phyloP scores from a whole-genome alignment of 768 basidiomycete species.

The Lentinula sp. region DNA sequence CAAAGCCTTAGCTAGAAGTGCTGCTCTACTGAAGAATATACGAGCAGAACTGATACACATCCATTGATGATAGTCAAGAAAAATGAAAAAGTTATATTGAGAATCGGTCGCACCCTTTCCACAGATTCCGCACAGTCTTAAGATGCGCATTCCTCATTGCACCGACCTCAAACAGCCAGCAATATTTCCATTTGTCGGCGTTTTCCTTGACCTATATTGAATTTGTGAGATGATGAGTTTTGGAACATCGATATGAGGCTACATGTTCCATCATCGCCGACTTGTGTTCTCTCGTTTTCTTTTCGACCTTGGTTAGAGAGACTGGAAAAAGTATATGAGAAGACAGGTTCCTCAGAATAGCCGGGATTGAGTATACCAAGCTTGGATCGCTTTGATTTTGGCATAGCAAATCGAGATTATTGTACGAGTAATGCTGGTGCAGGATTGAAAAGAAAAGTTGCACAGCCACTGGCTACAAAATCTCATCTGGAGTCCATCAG shows the following conservation, averaged over 20 bases:
- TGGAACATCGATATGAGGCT: not conserved
- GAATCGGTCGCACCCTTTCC: constrained; percentile 72
- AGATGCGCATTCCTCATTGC: constrained; percentile 93
- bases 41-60: constrained; percentile 55
- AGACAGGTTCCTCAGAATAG: not conserved
- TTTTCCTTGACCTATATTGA: constrained; percentile 65
- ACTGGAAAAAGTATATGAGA: constrained; percentile 36
- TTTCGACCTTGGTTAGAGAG: constrained; percentile 88
- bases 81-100: not conserved
- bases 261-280: constrained; percentile 67
- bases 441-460: not conserved
- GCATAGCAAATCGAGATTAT: not conserved
- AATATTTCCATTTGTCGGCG: constrained; percentile 87
- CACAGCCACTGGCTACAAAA: not conserved
- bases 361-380: not conserved
- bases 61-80: constrained; percentile 1
- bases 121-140: constrained; percentile 87
- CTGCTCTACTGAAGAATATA: constrained; percentile 81
- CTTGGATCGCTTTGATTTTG: constrained; percentile 1
- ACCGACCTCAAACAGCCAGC: constrained; percentile 94
- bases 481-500: not conserved
- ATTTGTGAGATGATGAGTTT: not conserved
- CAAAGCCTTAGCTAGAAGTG: constrained; percentile 94
- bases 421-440: not conserved
- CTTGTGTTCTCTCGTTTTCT: constrained; percentile 93